A percentile compares a stretch with the other conserved stretches of the same genome.
Conservation (phyloP, 176 grass and related monocot species). For the Urochloa ruziziensis region DNA sequence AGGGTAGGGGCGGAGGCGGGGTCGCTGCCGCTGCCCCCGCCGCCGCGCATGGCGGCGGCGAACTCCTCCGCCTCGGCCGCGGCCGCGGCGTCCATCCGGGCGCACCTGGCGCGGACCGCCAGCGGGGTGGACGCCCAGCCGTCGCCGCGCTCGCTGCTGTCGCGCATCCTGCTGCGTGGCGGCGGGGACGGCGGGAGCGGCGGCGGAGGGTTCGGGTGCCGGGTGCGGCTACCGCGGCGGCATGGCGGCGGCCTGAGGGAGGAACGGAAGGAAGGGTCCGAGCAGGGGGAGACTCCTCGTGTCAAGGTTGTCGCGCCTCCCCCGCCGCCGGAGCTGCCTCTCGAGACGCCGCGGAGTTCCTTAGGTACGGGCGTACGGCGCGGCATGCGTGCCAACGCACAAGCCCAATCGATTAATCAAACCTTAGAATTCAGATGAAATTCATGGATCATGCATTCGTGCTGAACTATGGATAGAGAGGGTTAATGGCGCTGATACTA, state of each 20-base stretch:
- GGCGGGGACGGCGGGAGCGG: constrained; percentile 17
- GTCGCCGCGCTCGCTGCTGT: constrained; percentile 57
- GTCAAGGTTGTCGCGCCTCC: constrained; percentile 43
- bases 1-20: not conserved
- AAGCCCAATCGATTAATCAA: no score
- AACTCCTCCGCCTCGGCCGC: not conserved
- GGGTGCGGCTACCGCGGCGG: constrained; percentile 46
- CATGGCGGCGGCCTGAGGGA: constrained; percentile 9
- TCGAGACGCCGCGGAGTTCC: constrained; percentile 52
- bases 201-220: constrained; percentile 39
- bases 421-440: not conserved
- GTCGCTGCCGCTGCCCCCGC: constrained; percentile 40
- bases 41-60: constrained; percentile 17
- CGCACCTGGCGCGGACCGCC: constrained; percentile 5
- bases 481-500: not conserved
- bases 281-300: not conserved
- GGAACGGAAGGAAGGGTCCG: constrained; percentile 28
- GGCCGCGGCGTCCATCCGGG: constrained; percentile 38
- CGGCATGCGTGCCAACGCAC: no score
- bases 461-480: not conserved
- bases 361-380: not conserved
- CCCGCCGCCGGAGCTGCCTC: not conserved
- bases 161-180: constrained; percentile 48
- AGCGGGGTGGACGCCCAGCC: constrained; percentile 33
- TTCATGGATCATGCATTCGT: not conserved